Evolutionary conservation across 2,329 filamentous ascomycete genomes (phyloP).

Genomic region (Rachicladosporium sp.): DNA sequence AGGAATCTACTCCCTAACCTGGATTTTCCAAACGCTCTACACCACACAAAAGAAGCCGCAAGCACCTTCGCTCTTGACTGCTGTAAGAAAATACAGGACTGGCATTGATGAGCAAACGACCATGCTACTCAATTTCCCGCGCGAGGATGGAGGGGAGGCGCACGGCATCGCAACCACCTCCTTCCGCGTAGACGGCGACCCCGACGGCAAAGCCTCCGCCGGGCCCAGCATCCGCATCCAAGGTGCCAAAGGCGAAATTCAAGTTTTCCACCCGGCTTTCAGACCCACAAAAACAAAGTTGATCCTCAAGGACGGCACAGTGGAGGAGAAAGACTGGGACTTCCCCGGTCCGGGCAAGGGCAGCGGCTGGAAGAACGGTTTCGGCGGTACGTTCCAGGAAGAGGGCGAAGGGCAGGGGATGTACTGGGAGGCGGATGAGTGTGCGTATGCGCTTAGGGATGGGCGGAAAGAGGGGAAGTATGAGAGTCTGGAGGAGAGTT

Average conservation of each 20-base stretch:
- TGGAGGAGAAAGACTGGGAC: constrained; percentile 34
- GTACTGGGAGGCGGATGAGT: constrained; percentile 82
- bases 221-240: constrained; percentile 66
- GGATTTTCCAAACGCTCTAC: constrained; percentile 83
- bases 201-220: constrained; percentile 46
- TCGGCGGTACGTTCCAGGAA: constrained; percentile 30
- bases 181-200: constrained; percentile 49
- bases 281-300: constrained; percentile 42
- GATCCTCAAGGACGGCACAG: constrained; percentile 29
- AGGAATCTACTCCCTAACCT: constrained; percentile 79
- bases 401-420: constrained; percentile 62
- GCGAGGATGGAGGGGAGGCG: constrained; percentile 42
- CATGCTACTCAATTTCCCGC: constrained; percentile 65
- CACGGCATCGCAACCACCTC: constrained; percentile 55
- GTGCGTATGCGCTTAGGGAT: constrained; percentile 60
- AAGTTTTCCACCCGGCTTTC: constrained; percentile 61
- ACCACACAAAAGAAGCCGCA: constrained; percentile 60
- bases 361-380: constrained; percentile 36
- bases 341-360: constrained; percentile 35
- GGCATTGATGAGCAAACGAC: constrained; percentile 69
- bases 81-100: constrained; percentile 59
- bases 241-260: constrained; percentile 69
- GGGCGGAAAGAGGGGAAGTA: constrained; percentile 62
- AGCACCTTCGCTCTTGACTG: constrained; percentile 52
- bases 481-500: constrained; percentile 62